Conservation (phyloP, 352 stramenopile genomes). For the Globisporangium solare region DNA sequence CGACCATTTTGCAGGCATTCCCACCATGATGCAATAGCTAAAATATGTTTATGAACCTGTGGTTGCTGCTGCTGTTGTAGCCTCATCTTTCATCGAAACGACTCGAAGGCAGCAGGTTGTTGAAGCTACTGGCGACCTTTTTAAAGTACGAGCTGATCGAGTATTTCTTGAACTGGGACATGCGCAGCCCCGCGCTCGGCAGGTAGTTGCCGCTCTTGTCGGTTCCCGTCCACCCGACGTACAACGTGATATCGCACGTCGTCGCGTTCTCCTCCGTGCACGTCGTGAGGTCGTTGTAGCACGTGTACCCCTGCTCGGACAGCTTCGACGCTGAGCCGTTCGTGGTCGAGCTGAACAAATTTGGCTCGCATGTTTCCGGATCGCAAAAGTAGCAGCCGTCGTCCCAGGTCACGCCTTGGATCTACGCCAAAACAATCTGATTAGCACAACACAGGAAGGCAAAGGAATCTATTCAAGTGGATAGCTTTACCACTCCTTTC, state of each 20-base stretch:
- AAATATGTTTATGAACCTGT: slow-evolving; percentile 2
- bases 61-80: neutral
- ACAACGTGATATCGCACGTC: slow-evolving; percentile 65
- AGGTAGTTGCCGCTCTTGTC: slow-evolving; percentile 78
- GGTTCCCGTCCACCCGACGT: slow-evolving; percentile 77
- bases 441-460: too few relatives aligned
- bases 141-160: slow-evolving; percentile 77
- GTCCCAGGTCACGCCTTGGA: slow-evolving; percentile 79
- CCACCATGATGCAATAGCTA: too few relatives aligned
- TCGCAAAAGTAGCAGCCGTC: slow-evolving; percentile 78
- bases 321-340: slow-evolving; percentile 47
- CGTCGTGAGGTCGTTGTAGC: slow-evolving; percentile 35
- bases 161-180: slow-evolving; percentile 84
- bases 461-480: too few relatives aligned
- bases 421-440: slow-evolving; percentile 9
- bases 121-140: slow-evolving; percentile 53
- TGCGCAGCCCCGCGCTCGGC: slow-evolving; percentile 65
- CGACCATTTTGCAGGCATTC: neutral
- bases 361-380: slow-evolving; percentile 51
- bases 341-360: slow-evolving; percentile 50
- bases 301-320: slow-evolving; percentile 53
- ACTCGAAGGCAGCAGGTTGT: slow-evolving; percentile 37
- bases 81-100: slow-evolving; percentile 36
- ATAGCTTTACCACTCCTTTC: slow-evolving; percentile 39
- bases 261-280: slow-evolving; percentile 40